Evolutionary conservation across 345 rosid genomes (phyloP).

Genomic region (Salix dunnii): DNA sequence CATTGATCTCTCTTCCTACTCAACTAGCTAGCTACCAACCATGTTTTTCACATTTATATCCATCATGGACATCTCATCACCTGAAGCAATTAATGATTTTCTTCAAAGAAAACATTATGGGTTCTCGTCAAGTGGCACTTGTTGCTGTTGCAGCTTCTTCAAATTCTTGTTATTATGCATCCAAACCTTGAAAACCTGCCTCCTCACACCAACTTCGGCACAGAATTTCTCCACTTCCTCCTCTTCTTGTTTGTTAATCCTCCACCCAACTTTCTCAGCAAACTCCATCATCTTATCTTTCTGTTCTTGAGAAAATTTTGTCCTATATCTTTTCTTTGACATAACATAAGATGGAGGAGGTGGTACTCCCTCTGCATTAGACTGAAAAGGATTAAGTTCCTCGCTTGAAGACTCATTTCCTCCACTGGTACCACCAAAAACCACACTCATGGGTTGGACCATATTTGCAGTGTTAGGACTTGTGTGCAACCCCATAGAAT

Average conservation of each 20-base stretch:
- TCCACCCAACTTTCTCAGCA: slow-evolving; percentile 76
- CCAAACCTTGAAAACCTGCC: slow-evolving; percentile 83
- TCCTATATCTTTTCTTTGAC: slow-evolving; percentile 64
- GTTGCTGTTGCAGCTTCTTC: slow-evolving; percentile 40
- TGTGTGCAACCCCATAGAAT: slow-evolving; percentile 29
- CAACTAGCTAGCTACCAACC: neutral
- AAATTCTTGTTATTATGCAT: slow-evolving; percentile 80
- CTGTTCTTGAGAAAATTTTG: slow-evolving; percentile 65
- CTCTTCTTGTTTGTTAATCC: slow-evolving; percentile 65
- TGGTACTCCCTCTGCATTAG: slow-evolving; percentile 33
- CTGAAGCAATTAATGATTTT: neutral
- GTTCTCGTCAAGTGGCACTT: neutral
- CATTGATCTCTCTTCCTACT: neutral
- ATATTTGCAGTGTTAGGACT: slow-evolving; percentile 48
- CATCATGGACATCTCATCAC: neutral
- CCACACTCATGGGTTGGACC: slow-evolving; percentile 67
- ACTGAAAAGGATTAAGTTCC: slow-evolving; percentile 56
- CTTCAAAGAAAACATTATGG: neutral
- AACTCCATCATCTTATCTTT: slow-evolving; percentile 77
- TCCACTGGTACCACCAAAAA: slow-evolving; percentile 51
- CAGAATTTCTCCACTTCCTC: slow-evolving; percentile 62
- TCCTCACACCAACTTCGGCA: slow-evolving; percentile 56
- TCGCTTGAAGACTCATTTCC: slow-evolving; percentile 77
- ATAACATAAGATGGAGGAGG: slow-evolving; percentile 45
- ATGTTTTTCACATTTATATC: neutral